Conservation (phyloP, 495 filamentous ascomycete species). For the Alectoria sarmentosa region DNA sequence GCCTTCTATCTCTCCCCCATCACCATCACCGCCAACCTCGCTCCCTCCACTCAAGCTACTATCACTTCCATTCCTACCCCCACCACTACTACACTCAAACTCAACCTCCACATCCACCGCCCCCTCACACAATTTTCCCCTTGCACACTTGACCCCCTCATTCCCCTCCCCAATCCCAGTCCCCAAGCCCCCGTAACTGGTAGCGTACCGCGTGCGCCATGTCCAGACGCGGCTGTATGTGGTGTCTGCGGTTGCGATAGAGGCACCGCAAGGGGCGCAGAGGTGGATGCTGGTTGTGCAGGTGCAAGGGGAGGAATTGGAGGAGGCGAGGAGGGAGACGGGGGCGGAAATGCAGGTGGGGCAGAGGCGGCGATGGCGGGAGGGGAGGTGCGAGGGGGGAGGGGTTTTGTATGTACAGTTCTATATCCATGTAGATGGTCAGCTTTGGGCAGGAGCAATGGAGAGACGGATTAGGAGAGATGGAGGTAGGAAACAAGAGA, state of each 20-base stretch:
- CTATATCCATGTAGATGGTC: constrained; percentile 33
- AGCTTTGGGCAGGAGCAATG: neutral
- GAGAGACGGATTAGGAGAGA: neutral
- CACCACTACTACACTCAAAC: constrained; percentile 60
- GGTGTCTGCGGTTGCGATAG: constrained; percentile 58
- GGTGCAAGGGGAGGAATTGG: constrained; percentile 51
- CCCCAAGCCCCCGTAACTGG: constrained; percentile 70
- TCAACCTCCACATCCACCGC: constrained; percentile 69
- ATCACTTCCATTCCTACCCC: constrained; percentile 33
- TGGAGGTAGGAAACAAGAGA: no score
- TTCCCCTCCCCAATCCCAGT: constrained; percentile 84
- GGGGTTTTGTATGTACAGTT: constrained; percentile 82
- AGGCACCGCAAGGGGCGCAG: constrained; percentile 69
- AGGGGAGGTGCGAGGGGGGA: constrained; percentile 48
- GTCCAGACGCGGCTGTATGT: constrained; percentile 77
- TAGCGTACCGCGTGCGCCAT: constrained; percentile 81
- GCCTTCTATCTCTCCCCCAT: constrained; percentile 7
- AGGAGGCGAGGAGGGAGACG: constrained; percentile 35
- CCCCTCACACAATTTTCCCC: constrained; percentile 60
- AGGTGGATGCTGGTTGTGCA: constrained; percentile 69
- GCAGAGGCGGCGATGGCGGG: constrained; percentile 75
- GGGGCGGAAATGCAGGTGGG: constrained; percentile 61
- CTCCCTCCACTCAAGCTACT: constrained; percentile 17
- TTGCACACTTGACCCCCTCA: constrained; percentile 77
- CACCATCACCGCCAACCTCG: constrained; percentile 21